phyloP scores from a whole-genome alignment of 176 grass and related monocot genomes.

The Elymus sibiricus region DNA sequence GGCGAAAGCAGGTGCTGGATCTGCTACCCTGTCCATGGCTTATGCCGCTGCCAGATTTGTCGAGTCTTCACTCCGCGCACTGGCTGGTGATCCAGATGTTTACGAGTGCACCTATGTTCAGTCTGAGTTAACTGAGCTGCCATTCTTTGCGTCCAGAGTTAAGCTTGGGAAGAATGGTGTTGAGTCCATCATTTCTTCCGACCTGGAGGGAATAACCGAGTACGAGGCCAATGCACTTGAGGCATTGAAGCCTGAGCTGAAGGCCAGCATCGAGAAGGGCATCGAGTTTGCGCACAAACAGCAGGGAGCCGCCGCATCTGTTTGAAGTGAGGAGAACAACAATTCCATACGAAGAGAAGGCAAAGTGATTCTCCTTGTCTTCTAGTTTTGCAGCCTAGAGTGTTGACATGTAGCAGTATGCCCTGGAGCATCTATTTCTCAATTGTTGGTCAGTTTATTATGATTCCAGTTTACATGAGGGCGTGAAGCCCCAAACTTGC shows the following conservation, averaged over 20 bases:
- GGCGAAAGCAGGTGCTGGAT: slow-evolving; percentile 78
- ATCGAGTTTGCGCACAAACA: slow-evolving; percentile 49
- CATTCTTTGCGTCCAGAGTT: slow-evolving; percentile 78
- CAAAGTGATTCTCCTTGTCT: slow-evolving; percentile 1
- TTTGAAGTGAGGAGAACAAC: slow-evolving; percentile 29
- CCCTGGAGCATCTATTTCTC: background rate
- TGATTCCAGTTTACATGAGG: slow-evolving; percentile 9
- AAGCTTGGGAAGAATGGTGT: slow-evolving; percentile 78
- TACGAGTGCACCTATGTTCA: slow-evolving; percentile 76
- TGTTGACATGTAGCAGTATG: slow-evolving; percentile 21
- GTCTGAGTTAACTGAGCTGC: slow-evolving; percentile 62
- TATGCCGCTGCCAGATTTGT: slow-evolving; percentile 81
- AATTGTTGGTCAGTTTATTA: slow-evolving; percentile 16
- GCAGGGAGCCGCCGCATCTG: slow-evolving; percentile 44
- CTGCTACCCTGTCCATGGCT: slow-evolving; percentile 90
- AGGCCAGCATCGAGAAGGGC: slow-evolving; percentile 82
- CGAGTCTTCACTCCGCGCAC: slow-evolving; percentile 58
- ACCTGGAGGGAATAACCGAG: slow-evolving; percentile 58
- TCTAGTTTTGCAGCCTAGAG: slow-evolving; percentile 53
- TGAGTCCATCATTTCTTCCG: slow-evolving; percentile 47
- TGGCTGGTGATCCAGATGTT: slow-evolving; percentile 74
- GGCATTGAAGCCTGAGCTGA: slow-evolving; percentile 65
- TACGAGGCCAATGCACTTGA: slow-evolving; percentile 69
- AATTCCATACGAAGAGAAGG: slow-evolving; percentile 15
- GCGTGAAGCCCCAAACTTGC: background rate